These are phyloP conservation scores for Cladosporium sp. DNA, from an alignment of 2,329 filamentous ascomycete genomes.

Conservation along the genomic window DNA sequence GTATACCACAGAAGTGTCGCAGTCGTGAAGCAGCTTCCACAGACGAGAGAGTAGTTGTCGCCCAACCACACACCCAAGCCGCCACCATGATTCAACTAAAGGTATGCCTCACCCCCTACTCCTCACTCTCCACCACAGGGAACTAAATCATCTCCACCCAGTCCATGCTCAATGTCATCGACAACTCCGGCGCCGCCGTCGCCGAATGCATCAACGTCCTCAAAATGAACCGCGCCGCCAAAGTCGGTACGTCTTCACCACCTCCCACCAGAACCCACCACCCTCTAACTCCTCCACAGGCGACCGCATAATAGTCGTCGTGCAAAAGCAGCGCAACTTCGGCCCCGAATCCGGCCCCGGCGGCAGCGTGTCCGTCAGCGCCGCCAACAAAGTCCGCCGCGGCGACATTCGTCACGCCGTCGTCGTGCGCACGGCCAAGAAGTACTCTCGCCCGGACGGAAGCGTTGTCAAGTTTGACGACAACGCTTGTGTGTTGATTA, in stretches of 20 bases:
- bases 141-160: constrained; percentile 41
- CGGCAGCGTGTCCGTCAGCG: constrained; percentile 69
- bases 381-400: constrained; percentile 89
- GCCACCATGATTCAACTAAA: constrained; percentile 73
- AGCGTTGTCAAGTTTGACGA: constrained; percentile 93
- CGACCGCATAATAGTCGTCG: constrained; percentile 94
- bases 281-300: constrained; percentile 59
- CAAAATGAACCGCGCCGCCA: constrained; percentile 83
- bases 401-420: constrained; percentile 97
- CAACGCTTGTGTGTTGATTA: constrained; percentile 96
- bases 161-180: constrained; percentile 99
- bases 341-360: constrained; percentile 70
- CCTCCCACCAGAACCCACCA: neutral
- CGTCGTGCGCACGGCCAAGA: constrained; percentile 87
- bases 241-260: constrained; percentile 68
- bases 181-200: constrained; percentile 96
- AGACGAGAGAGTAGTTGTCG: neutral
- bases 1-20: neutral
- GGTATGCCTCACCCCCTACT: constrained; percentile 28
- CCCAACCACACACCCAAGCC: neutral
- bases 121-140: too few species aligned
- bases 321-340: constrained; percentile 89
- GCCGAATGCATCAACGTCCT: constrained; percentile 95
- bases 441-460: constrained; percentile 83
- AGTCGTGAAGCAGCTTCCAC: neutral